Base-by-base conservation (phyloP, 192 early-diverging fungal species). In the Backusella mclennaniae region DNA sequence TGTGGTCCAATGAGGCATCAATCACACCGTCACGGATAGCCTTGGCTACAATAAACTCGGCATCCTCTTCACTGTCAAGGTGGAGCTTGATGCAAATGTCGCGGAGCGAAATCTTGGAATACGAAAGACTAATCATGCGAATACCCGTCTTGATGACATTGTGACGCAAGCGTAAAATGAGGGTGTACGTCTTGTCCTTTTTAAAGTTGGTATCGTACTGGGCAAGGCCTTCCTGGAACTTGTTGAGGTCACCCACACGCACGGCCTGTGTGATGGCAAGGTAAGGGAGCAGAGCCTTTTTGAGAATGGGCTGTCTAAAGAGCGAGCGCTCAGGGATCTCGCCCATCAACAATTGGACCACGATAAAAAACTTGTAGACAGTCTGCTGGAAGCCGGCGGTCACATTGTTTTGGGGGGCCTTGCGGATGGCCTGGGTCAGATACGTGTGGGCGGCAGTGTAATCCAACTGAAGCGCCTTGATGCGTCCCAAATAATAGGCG, bases 131-230 rank as follows among this genome's bases (percentile, higher is more conserved):
- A 80, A 99, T 97, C 93, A 95, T 97, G 68, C 98, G 93, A 67
- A 99, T 94, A 38, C 97, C 98, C 12, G 98, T 94, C 87, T 98
- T 98, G 89, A 99, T 99, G 53, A 99, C 98, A 85, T 99, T 99
- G 85, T 99, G 98, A 36, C 97, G 96, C 66, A 99, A 85, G 85
- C 98, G 93, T 63, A 97, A 80, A 77, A 99, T 95, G 72, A 99
- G 83, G 0, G 95, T 95, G 77, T 92, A 93, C 38, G 92, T 96
- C 77, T 96, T 92, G 86, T 99, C 98, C 23, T 88, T 86, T 35
- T 91, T 84, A 82, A 99, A 98, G 63, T 88, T 89, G 39, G 87
- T 85, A 15, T 85, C 87, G 80, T 95, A 92, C 67, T 90, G 86
- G 33, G 86, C 89, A 15, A 99, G 84, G 0, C 92, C 90, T 66